These are phyloP conservation scores for Nyctanthes arbortristis DNA, from an alignment of 257 asterid species.

Conservation along the genomic window DNA sequence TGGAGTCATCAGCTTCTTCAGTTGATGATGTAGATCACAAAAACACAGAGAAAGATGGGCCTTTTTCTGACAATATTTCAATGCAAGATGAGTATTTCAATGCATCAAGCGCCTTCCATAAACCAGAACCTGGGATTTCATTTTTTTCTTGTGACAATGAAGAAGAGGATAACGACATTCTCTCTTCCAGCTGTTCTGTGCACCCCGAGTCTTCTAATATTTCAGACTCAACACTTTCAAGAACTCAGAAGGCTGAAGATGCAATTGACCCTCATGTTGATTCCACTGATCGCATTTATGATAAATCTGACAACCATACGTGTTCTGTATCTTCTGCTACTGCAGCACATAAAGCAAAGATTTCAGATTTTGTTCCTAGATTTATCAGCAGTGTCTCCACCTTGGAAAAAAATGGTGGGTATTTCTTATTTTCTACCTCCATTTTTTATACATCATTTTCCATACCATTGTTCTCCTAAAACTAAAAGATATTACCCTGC, in stretches of 20 bases:
- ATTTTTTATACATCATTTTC: conserved; percentile 10
- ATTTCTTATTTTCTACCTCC: conserved; percentile 21
- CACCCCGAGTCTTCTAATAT: conserved; percentile 26
- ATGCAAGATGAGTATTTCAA: neutral
- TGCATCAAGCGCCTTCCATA: conserved; percentile 14
- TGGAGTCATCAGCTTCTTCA: conserved; percentile 26
- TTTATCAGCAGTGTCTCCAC: conserved; percentile 5
- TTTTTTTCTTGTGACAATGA: conserved; percentile 24
- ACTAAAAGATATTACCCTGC: conserved; percentile 1
- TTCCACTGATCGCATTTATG: conserved; percentile 13
- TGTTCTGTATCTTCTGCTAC: conserved; percentile 27
- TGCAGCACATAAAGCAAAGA: conserved; percentile 24
- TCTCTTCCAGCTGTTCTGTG: conserved; percentile 26
- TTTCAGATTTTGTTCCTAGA: conserved; percentile 27
- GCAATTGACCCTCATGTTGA: conserved; percentile 13
- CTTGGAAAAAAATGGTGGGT: conserved; percentile 47
- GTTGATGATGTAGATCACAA: conserved; percentile 16
- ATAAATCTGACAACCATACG: conserved; percentile 11
- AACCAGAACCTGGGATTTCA: conserved; percentile 22
- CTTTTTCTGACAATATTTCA: neutral
- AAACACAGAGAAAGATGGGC: neutral
- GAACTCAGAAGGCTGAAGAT: conserved; percentile 26
- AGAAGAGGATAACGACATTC: conserved; percentile 14
- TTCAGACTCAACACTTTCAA: conserved; percentile 20
- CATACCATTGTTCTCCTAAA: neutral